These are phyloP conservation scores for Akanthomyces dipterigenus DNA, from an alignment of 2,329 filamentous ascomycete species.

Conservation along the genomic window DNA sequence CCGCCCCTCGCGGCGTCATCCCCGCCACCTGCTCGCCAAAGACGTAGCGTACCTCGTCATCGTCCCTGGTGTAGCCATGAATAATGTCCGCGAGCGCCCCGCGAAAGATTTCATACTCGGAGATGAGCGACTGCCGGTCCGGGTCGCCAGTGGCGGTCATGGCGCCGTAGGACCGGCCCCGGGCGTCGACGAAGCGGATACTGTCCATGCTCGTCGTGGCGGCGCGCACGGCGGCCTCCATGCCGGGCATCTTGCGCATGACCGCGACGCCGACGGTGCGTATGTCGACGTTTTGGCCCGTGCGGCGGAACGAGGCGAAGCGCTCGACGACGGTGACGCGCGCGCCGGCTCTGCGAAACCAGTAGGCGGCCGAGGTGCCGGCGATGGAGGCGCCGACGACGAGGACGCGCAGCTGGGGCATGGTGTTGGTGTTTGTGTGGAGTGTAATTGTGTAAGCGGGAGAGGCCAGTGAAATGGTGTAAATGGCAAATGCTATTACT, in stretches of 20 bases:
- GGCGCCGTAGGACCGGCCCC: constrained; percentile 30
- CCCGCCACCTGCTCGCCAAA: constrained; percentile 1
- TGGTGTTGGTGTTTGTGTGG: not conserved
- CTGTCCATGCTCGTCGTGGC: constrained; percentile 31
- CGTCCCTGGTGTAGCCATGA: not conserved
- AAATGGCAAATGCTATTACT: not conserved
- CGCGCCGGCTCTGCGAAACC: constrained; percentile 24
- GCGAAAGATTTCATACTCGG: constrained; percentile 24
- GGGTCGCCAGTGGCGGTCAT: constrained; percentile 28
- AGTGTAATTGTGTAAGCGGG: not conserved
- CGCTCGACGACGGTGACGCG: constrained; percentile 34
- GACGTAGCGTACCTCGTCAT: not conserved
- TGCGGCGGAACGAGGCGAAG: constrained; percentile 18
- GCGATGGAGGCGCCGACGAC: constrained; percentile 29
- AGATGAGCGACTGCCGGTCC: constrained; percentile 36
- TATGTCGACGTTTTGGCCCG: constrained; percentile 32
- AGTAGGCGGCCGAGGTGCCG: constrained; percentile 25
- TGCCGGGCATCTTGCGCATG: constrained; percentile 32
- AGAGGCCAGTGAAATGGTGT: not conserved
- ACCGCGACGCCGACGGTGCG: constrained; percentile 30
- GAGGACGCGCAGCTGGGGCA: constrained; percentile 18
- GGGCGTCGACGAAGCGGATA: constrained; percentile 31
- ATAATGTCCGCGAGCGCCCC: constrained; percentile 2
- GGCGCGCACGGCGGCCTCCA: constrained; percentile 29
- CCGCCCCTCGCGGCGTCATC: constrained; percentile 12